Evolutionary conservation across 139 green algal species (phyloP).

Genomic region (Mesotaenium endlicherianum): DNA sequence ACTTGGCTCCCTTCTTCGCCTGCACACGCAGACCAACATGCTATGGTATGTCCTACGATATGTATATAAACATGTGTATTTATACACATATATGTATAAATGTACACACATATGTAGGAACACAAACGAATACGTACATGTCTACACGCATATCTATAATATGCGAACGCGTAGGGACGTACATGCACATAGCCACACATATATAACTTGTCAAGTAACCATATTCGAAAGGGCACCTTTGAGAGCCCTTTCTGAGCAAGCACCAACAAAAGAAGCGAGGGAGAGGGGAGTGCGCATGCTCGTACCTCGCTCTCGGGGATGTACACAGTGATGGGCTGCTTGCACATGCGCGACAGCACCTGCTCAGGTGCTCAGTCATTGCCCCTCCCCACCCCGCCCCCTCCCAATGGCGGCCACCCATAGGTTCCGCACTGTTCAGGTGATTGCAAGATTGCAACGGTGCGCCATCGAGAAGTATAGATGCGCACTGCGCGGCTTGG

Average conservation of each 20-base stretch:
- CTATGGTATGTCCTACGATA: background rate
- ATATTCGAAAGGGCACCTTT: background rate
- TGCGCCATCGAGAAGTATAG: too few species aligned
- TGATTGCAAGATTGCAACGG: too few species aligned
- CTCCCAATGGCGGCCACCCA: too few species aligned
- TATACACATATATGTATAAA: background rate
- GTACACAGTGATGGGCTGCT: constrained; percentile 51
- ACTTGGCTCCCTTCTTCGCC: constrained; percentile 50
- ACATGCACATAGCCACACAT: background rate
- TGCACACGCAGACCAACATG: background rate
- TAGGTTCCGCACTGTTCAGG: too few species aligned
- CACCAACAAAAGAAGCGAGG: constrained; percentile 8
- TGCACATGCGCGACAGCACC: constrained; percentile 46
- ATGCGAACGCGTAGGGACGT: background rate
- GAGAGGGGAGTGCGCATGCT: constrained; percentile 52
- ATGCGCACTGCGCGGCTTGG: too few species aligned
- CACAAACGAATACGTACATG: background rate
- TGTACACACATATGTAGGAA: background rate
- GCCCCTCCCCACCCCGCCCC: too few species aligned
- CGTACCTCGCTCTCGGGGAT: constrained; percentile 33
- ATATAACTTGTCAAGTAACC: background rate
- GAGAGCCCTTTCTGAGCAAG: background rate
- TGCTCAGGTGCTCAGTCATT: background rate
- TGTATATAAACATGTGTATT: background rate
- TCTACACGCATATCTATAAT: background rate